Base-by-base conservation (phyloP, 1,284 basidiomycete species). In the Xerocomus minutiporus region DNA sequence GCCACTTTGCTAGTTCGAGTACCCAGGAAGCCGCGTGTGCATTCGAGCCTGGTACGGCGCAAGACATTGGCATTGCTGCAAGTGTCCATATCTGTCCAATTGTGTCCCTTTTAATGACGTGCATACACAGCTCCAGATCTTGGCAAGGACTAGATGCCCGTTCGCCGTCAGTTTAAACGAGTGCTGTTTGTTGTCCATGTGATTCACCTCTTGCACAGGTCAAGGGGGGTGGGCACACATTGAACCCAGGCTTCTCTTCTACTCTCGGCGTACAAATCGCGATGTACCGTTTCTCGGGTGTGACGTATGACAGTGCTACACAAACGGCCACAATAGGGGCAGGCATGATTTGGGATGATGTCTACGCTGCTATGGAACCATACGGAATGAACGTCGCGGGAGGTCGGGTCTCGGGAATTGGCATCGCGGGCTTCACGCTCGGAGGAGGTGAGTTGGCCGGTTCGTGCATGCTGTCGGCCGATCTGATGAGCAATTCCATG, bases 11-110 rank as follows among this genome's bases (percentile, higher is more conserved):
- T 2, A 57, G 59, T 9, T 78, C 80, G 8, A 81, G 76, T 52
- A 61, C 68, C 0, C 72, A 77, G 54, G 15, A 43, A 0, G 64
- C 81, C 6, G 64, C 65, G 1, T 83, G 81, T 61, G 74, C 74
- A 11, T 78, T 83, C n/a, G 75, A 81, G 59, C 80, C 80, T 3
- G 78, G 74, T 7, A 77, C 73, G 2, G 63, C 74, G 3, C 68
- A 69, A 25, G 81, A 80, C 60, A 70, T 80, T 46, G 75, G 64
- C 15, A 65, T 60, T 36, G 76, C 74, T 50, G 81, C 79, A 67
- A 61, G 73, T 61, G 11, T 40, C 34, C 23, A 40, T 11, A 17
- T 44, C 6, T 23, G 11, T 12, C 7, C 25, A 20, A 51, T 17
- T 34, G 20, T 20, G 32, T 23, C 9, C 42, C 17, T 26, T 34